Conservation (phyloP, 495 filamentous ascomycete genomes). For the Barbatosphaeria neglecta region DNA sequence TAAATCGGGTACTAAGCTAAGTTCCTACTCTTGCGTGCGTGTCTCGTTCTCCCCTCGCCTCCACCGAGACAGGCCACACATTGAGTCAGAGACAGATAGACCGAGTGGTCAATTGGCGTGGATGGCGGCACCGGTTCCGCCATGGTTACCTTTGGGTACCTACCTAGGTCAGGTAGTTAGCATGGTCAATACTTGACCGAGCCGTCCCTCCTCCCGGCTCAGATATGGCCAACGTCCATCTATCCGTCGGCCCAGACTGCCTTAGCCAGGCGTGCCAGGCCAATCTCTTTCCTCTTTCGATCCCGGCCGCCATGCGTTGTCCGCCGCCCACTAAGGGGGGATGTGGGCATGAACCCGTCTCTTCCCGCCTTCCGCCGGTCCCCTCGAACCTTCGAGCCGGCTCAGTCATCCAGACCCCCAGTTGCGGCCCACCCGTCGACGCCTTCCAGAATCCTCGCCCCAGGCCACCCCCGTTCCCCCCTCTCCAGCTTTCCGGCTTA, state of each 20-base stretch:
- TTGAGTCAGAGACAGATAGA: too few species aligned
- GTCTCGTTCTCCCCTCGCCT: background rate
- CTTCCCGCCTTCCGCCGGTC: background rate
- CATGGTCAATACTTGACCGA: background rate
- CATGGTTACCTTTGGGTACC: too few species aligned
- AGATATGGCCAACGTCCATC: background rate
- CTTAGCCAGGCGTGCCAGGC: too few species aligned
- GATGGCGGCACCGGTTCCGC: too few species aligned
- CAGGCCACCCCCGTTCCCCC: too few species aligned
- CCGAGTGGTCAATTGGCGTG: too few species aligned
- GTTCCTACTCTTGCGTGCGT: too few species aligned
- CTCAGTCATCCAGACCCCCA: background rate
- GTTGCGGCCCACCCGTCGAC: background rate
- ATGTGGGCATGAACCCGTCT: too few species aligned
- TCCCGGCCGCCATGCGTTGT: background rate
- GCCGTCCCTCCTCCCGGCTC: background rate
- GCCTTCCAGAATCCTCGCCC: background rate
- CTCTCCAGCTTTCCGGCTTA: background rate
- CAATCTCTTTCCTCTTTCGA: background rate
- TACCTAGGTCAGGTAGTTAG: too few species aligned
- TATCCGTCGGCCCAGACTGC: background rate
- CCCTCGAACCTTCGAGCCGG: too few species aligned
- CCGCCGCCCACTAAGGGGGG: background rate
- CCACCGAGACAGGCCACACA: background rate
- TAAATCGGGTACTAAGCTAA: too few species aligned